A percentile compares a stretch with the other conserved stretches of the same genome.
Evolutionary conservation across 352 stramenopile species (phyloP).

Genomic region (Pythium sukuiense): DNA sequence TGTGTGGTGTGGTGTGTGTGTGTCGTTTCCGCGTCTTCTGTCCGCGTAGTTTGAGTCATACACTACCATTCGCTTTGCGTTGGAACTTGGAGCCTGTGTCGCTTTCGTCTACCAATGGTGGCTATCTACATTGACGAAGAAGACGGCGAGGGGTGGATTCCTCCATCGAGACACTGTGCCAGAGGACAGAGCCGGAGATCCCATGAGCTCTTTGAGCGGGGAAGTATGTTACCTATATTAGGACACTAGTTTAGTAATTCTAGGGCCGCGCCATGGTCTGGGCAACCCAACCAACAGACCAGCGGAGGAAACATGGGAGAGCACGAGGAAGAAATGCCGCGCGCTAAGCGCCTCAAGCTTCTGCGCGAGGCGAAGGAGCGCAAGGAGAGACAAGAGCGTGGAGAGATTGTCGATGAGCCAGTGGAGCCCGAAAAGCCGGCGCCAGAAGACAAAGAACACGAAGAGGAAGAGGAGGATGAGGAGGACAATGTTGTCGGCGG

Average conservation of each 20-base stretch:
- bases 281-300: constrained; percentile 6
- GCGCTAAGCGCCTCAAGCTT: constrained; percentile 83
- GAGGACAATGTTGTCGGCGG: constrained; percentile 24
- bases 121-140: no score
- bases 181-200: no score
- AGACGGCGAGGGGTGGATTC: no score
- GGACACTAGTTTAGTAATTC: neutral
- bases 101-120: neutral
- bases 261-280: neutral
- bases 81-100: neutral
- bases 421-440: constrained; percentile 10
- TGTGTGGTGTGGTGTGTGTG: constrained; percentile 8
- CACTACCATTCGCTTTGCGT: constrained; percentile 23
- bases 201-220: neutral
- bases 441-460: neutral
- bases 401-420: constrained; percentile 28
- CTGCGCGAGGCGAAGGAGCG: constrained; percentile 80
- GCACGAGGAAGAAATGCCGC: constrained; percentile 56
- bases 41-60: constrained; percentile 12
- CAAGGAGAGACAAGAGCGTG: constrained; percentile 55
- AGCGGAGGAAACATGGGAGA: constrained; percentile 34
- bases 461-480: constrained; percentile 24
- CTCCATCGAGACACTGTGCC: no score
- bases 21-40: constrained; percentile 33
- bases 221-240: neutral